phyloP scores from a whole-genome alignment of 2,329 filamentous ascomycete species.

The Venturia oleaginea region DNA sequence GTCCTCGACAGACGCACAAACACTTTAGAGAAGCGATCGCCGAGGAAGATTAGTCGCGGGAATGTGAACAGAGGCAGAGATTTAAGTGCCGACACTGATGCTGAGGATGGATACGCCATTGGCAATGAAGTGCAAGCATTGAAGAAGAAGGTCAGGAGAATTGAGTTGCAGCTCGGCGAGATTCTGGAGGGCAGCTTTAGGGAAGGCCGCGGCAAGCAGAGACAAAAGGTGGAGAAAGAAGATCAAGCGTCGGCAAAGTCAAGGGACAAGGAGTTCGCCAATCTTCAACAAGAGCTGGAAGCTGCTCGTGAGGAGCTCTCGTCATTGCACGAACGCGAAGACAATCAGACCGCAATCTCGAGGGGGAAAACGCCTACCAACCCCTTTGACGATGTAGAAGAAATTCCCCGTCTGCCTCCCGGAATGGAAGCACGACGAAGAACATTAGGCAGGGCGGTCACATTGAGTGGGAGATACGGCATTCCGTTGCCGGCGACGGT shows the following conservation, averaged over 20 bases:
- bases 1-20: slow-evolving; percentile 1
- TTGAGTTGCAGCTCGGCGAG: slow-evolving; percentile 1
- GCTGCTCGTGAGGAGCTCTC: background rate
- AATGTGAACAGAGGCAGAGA: slow-evolving; percentile 3
- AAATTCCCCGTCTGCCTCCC: slow-evolving; percentile 4
- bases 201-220: slow-evolving; percentile 1
- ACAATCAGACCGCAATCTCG: background rate
- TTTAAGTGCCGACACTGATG: background rate
- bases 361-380: background rate
- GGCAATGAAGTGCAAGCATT: slow-evolving; percentile 8
- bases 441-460: slow-evolving; percentile 1
- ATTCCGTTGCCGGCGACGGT: slow-evolving; percentile 4
- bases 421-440: slow-evolving; percentile 1
- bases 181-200: background rate
- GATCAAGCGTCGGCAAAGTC: background rate
- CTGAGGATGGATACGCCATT: slow-evolving; percentile 5
- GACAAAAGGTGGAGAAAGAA: background rate
- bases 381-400: background rate
- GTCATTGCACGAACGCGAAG: background rate
- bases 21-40: background rate
- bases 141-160: slow-evolving; percentile 3
- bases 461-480: background rate
- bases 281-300: slow-evolving; percentile 5
- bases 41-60: background rate
- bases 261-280: background rate